These are phyloP conservation scores for Didymella exigua DNA, from an alignment of 2,329 filamentous ascomycete genomes.

Conservation along the genomic window DNA sequence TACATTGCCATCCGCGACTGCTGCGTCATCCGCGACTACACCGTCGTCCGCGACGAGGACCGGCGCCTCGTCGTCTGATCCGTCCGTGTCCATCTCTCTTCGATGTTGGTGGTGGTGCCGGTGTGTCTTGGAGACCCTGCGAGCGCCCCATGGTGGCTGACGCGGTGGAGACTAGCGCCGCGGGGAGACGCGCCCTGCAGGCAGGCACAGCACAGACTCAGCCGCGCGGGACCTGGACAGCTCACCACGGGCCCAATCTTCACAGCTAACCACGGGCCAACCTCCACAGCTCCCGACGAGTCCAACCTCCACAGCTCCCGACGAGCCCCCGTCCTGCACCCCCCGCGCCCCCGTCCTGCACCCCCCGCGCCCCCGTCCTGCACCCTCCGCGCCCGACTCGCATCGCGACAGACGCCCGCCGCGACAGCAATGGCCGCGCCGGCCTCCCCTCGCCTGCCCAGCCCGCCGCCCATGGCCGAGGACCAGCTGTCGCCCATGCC, in stretches of 20 bases:
- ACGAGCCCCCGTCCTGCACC: too few species aligned
- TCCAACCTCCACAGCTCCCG: too few species aligned
- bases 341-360: too few species aligned
- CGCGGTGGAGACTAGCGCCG: slow-evolving; percentile 11
- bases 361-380: neutral
- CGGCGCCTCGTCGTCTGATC: slow-evolving; percentile 42
- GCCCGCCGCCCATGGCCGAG: slow-evolving; percentile 91
- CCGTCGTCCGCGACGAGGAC: slow-evolving; percentile 69
- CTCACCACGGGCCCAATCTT: too few species aligned
- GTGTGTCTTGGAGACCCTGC: slow-evolving; percentile 9
- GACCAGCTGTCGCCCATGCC: slow-evolving; percentile 85
- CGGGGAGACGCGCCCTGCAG: slow-evolving; percentile 23
- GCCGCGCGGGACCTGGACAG: slow-evolving; percentile 22
- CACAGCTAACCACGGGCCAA: too few species aligned
- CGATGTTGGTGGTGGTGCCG: too few species aligned
- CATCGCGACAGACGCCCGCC: neutral
- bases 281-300: too few species aligned
- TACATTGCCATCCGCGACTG: too few species aligned
- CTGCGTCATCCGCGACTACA: too few species aligned
- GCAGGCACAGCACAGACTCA: too few species aligned
- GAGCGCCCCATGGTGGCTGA: slow-evolving; percentile 6
- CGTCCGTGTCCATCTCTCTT: slow-evolving; percentile 14
- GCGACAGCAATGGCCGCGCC: slow-evolving; percentile 35
- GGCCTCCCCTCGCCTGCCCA: slow-evolving; percentile 85
- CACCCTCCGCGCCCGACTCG: neutral